A percentile compares a stretch with the other conserved stretches of the same genome.
Evolutionary conservation across 1,284 basidiomycete genomes (phyloP).

Genomic region (Apiotrichum mycotoxinovorans): DNA sequence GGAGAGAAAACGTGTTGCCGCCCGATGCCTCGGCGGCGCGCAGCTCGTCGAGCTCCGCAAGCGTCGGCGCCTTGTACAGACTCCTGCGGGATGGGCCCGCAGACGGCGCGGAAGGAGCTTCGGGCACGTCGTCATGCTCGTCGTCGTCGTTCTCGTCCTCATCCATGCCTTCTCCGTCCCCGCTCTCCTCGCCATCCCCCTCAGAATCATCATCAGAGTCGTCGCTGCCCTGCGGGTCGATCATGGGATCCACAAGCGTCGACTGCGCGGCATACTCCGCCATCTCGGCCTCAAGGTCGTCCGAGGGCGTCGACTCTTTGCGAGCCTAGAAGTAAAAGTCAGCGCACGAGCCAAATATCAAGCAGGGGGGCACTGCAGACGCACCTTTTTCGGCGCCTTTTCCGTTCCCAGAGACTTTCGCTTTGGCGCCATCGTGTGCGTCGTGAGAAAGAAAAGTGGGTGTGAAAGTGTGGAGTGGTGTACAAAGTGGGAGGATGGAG

Average conservation of each 20-base stretch:
- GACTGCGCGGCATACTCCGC: conserved; percentile 11
- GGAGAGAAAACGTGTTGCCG: conserved; percentile 56
- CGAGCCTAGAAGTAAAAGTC: conserved; percentile 10
- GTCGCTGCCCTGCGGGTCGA: conserved; percentile 21
- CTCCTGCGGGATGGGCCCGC: conserved; percentile 31
- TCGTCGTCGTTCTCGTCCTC: conserved; percentile 41
- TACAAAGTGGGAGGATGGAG: background rate
- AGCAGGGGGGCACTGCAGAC: background rate
- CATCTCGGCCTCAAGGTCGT: conserved; percentile 24
- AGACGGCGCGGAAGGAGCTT: conserved; percentile 28
- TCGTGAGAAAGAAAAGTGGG: no score
- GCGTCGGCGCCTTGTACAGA: conserved; percentile 54
- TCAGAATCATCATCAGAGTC: conserved; percentile 24
- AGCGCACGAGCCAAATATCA: background rate
- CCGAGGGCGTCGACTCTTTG: conserved; percentile 7
- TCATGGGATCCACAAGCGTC: conserved; percentile 24
- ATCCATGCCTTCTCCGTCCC: conserved; percentile 31
- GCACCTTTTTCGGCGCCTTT: conserved; percentile 14
- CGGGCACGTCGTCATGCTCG: conserved; percentile 31
- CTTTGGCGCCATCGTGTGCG: conserved; percentile 16
- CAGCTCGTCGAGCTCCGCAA: conserved; percentile 63
- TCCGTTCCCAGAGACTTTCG: conserved; percentile 14
- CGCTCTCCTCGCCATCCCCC: conserved; percentile 18
- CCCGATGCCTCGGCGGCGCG: conserved; percentile 30
- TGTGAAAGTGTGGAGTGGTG: background rate